Evolutionary conservation across 1,284 basidiomycete species (phyloP).

Genomic region (Ustilago xerochloae): DNA sequence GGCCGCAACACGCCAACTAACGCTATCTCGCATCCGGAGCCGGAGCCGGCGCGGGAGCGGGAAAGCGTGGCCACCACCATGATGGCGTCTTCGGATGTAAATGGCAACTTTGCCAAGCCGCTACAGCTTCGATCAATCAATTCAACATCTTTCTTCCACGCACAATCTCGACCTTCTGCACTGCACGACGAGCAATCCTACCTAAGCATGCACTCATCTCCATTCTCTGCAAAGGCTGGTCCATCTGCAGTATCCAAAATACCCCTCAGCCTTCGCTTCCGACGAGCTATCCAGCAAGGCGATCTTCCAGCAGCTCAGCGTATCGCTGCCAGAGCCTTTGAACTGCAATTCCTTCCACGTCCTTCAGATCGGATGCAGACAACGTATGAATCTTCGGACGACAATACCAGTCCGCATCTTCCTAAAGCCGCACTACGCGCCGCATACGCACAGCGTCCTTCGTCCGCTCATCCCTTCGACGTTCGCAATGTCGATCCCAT

Average conservation of each 20-base stretch:
- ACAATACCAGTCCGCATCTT: not conserved
- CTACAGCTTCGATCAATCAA: conserved; percentile 1
- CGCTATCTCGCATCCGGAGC: too few species aligned
- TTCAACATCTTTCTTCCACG: conserved; percentile 10
- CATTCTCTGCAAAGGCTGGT: conserved; percentile 6
- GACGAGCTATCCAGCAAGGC: conserved; percentile 48
- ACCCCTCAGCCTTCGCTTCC: conserved; percentile 53
- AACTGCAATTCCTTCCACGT: conserved; percentile 16
- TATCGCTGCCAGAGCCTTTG: conserved; percentile 35
- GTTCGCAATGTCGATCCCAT: conserved; percentile 37
- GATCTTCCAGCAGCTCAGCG: conserved; percentile 45
- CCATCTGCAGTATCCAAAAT: conserved; percentile 18
- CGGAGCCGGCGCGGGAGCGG: too few species aligned
- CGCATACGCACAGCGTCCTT: conserved; percentile 33
- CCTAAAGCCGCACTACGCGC: conserved; percentile 30
- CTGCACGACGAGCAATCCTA: not conserved
- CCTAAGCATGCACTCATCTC: not conserved
- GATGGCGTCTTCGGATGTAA: too few species aligned
- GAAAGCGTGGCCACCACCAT: too few species aligned
- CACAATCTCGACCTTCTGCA: not conserved
- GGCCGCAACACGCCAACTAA: too few species aligned
- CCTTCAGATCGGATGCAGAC: not conserved
- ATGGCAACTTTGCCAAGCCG: conserved; percentile 8
- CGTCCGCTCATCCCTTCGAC: conserved; percentile 39
- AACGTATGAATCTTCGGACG: not conserved